These are phyloP conservation scores for Cutaneotrichosporon cutaneum DNA, from an alignment of 1,284 basidiomycete species.

Conservation along the genomic window DNA sequence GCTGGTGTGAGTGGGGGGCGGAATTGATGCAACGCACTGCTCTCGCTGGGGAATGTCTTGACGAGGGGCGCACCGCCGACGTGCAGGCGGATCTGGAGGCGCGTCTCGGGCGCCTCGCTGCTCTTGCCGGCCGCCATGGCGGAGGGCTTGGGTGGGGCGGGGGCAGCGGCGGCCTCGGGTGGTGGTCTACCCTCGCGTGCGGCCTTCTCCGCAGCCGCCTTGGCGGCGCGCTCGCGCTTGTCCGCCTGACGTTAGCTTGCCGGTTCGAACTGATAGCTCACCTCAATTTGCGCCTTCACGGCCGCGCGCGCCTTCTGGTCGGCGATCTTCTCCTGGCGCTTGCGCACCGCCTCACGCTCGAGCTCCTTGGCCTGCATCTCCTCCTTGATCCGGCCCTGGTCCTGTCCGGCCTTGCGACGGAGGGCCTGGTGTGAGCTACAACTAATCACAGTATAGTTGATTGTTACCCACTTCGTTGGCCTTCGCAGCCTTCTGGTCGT, in stretches of 20 bases:
- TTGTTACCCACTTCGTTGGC: slow-evolving; percentile 65
- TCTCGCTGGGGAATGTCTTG: slow-evolving; percentile 73
- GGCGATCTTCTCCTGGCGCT: slow-evolving; percentile 77
- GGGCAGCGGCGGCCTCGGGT: slow-evolving; percentile 52
- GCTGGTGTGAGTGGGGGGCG: slow-evolving; percentile 55
- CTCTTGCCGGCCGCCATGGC: slow-evolving; percentile 58
- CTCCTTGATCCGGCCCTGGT: slow-evolving; percentile 69
- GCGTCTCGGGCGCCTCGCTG: slow-evolving; percentile 75
- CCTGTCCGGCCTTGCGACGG: slow-evolving; percentile 80
- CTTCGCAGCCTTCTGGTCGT: slow-evolving; percentile 68
- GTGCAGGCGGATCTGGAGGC: slow-evolving; percentile 75
- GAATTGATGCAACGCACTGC: slow-evolving; percentile 47
- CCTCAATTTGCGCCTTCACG: slow-evolving; percentile 85
- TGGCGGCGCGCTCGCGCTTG: slow-evolving; percentile 82
- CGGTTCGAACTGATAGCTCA: slow-evolving; percentile 9
- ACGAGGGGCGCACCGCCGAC: slow-evolving; percentile 75
- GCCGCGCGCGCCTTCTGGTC: slow-evolving; percentile 79
- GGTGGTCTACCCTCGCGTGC: slow-evolving; percentile 65
- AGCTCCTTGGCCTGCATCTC: slow-evolving; percentile 75
- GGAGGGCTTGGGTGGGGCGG: slow-evolving; percentile 30
- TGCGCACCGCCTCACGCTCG: slow-evolving; percentile 73
- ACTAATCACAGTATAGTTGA: slow-evolving; percentile 12
- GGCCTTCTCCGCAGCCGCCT: slow-evolving; percentile 81
- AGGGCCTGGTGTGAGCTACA: slow-evolving; percentile 55
- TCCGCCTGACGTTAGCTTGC: slow-evolving; percentile 59